A percentile compares a stretch with the other conserved stretches of the same genome.
Conservation (phyloP, 306 rosid genomes). For the Oxytropis ochrocephala region DNA sequence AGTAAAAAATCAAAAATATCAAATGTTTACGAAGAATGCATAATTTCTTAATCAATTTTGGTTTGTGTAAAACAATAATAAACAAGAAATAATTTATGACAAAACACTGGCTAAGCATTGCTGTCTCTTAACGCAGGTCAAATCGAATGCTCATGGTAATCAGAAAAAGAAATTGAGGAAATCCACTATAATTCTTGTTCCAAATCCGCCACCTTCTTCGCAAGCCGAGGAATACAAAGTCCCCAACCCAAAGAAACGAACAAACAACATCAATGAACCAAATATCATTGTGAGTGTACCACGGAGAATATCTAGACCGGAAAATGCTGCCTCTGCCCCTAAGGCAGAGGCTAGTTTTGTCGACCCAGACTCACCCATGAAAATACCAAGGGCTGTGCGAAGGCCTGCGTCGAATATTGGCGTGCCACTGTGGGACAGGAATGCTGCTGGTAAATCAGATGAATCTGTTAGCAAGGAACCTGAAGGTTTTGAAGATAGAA, state of each 20-base stretch:
- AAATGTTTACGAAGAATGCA: too few species aligned
- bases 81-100: too few species aligned
- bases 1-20: too few species aligned
- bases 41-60: too few species aligned
- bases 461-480: slow-evolving; percentile 43
- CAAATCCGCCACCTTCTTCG: slow-evolving; percentile 38
- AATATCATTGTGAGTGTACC: not conserved
- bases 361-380: slow-evolving; percentile 47
- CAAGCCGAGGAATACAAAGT: slow-evolving; percentile 31
- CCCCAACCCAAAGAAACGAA: slow-evolving; percentile 22
- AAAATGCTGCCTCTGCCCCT: slow-evolving; percentile 29
- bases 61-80: too few species aligned
- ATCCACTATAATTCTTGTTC: slow-evolving; percentile 57
- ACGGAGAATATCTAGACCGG: slow-evolving; percentile 24
- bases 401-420: slow-evolving; percentile 34
- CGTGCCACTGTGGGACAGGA: slow-evolving; percentile 56
- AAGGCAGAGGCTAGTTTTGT: slow-evolving; percentile 28
- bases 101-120: not conserved
- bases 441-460: slow-evolving; percentile 46
- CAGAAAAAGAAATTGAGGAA: slow-evolving; percentile 72
- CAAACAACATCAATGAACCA: not conserved
- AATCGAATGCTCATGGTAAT: slow-evolving; percentile 51
- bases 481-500: slow-evolving; percentile 34
- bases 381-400: slow-evolving; percentile 48
- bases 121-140: slow-evolving; percentile 35